Evolutionary conservation across 2,329 filamentous ascomycete species (phyloP).

Genomic region (Plenodomus lindquistii): DNA sequence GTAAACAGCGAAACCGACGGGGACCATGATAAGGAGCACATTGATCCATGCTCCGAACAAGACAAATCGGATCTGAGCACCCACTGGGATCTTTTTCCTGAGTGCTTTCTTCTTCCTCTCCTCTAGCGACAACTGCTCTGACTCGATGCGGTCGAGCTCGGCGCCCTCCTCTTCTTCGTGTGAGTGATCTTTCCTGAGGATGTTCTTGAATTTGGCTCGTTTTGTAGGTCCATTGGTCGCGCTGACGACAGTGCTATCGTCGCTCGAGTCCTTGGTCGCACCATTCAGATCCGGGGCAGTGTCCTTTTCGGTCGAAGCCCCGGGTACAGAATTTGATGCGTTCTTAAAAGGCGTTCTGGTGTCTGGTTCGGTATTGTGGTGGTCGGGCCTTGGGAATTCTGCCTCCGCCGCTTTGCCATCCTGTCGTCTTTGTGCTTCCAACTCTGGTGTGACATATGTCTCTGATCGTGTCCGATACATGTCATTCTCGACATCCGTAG

Average conservation of each 20-base stretch:
- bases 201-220: constrained; percentile 37
- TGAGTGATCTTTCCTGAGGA: constrained; percentile 29
- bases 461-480: constrained; percentile 30
- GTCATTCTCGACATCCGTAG: constrained; percentile 35
- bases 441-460: constrained; percentile 18
- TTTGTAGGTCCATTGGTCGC: constrained; percentile 20
- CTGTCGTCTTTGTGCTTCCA: constrained; percentile 30
- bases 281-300: constrained; percentile 10
- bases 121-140: constrained; percentile 32
- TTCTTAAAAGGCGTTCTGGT: constrained; percentile 22
- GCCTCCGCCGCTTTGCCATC: constrained; percentile 31
- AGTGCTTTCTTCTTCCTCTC: constrained; percentile 36
- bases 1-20: constrained; percentile 74
- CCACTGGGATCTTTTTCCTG: constrained; percentile 42
- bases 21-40: constrained; percentile 75
- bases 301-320: constrained; percentile 12
- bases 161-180: constrained; percentile 17
- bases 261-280: constrained; percentile 24
- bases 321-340: constrained; percentile 11
- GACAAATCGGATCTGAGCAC: constrained; percentile 68
- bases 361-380: constrained; percentile 36
- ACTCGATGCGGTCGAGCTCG: constrained; percentile 20
- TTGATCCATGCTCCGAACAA: constrained; percentile 87
- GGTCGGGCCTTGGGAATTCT: constrained; percentile 32
- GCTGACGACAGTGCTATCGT: constrained; percentile 27